phyloP scores from a whole-genome alignment of 495 filamentous ascomycete genomes.

The Staphylotrichum longicolle region DNA sequence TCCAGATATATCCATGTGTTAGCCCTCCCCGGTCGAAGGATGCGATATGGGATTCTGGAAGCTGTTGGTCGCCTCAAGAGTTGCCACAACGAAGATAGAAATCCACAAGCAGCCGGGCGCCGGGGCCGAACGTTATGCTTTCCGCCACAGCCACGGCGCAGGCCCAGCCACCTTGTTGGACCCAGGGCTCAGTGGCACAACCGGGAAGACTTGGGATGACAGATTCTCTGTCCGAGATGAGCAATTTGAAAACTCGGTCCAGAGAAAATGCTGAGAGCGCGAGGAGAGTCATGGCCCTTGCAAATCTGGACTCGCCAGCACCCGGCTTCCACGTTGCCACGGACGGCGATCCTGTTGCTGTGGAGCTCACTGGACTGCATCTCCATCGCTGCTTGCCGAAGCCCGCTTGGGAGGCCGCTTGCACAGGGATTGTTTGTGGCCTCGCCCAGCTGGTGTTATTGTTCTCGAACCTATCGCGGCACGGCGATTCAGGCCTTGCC shows the following conservation, averaged over 20 bases:
- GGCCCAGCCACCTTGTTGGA: conserved; percentile 6
- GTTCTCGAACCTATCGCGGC: background rate
- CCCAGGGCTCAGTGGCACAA: background rate
- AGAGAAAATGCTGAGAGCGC: too few relatives aligned
- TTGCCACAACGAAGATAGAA: conserved; percentile 14
- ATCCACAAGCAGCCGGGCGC: background rate
- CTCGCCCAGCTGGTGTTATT: conserved; percentile 9
- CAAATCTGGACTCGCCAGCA: background rate
- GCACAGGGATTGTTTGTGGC: conserved; percentile 8
- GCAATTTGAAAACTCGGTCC: background rate
- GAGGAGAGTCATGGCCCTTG: too few relatives aligned
- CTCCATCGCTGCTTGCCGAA: conserved; percentile 2
- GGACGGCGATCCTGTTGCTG: conserved; percentile 8
- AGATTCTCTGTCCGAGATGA: background rate
- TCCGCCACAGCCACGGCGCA: conserved; percentile 12
- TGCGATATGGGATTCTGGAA: background rate
- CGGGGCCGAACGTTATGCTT: background rate
- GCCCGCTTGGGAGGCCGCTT: conserved; percentile 20
- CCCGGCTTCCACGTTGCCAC: conserved; percentile 14
- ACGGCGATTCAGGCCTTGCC: conserved; percentile 4
- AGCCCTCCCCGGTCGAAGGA: too few relatives aligned
- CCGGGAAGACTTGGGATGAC: background rate
- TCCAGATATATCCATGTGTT: too few relatives aligned
- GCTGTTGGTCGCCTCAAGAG: background rate
- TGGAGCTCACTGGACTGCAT: conserved; percentile 9